A percentile compares a stretch with the other conserved stretches of the same genome.
Conservation (phyloP, 2,329 filamentous ascomycete genomes). For the Leptographium radiaticola region DNA sequence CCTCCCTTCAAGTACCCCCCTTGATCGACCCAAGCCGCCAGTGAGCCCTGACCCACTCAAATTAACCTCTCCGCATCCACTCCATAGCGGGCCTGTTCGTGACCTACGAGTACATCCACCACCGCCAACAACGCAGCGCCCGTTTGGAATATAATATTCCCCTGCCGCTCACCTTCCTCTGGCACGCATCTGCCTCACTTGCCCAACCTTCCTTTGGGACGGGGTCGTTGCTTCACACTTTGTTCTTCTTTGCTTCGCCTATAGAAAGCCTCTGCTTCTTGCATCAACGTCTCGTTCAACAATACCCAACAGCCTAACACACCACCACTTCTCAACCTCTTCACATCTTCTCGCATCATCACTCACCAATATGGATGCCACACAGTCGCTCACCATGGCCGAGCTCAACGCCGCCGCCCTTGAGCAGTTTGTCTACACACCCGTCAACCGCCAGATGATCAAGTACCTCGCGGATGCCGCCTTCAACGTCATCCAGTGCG, state of each 20-base stretch:
- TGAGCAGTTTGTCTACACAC: constrained; percentile 67
- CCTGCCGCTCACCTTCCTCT: constrained; percentile 10
- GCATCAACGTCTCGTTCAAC: background rate
- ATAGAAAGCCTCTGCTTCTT: background rate
- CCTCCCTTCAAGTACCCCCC: background rate
- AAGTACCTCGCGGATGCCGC: constrained; percentile 62
- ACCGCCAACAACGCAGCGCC: constrained; percentile 8
- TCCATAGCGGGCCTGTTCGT: constrained; percentile 2
- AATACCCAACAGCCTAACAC: background rate
- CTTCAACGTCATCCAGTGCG: constrained; percentile 67
- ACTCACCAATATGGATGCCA: constrained; percentile 27
- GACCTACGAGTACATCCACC: constrained; percentile 4
- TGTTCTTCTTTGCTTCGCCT: background rate
- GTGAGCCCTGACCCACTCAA: constrained; percentile 8
- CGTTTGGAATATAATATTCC: constrained; percentile 12
- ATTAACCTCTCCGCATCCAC: constrained; percentile 10
- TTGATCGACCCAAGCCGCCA: background rate
- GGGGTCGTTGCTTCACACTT: background rate
- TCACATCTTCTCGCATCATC: background rate
- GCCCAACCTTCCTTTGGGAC: constrained; percentile 2
- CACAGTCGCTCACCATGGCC: constrained; percentile 32
- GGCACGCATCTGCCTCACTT: background rate
- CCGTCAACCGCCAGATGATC: constrained; percentile 67
- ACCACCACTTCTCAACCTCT: background rate
- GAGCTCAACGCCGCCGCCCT: constrained; percentile 62